These are phyloP conservation scores for Kazachstania psychrophila DNA, from an alignment of 805 yeast genomes.

Conservation along the genomic window DNA sequence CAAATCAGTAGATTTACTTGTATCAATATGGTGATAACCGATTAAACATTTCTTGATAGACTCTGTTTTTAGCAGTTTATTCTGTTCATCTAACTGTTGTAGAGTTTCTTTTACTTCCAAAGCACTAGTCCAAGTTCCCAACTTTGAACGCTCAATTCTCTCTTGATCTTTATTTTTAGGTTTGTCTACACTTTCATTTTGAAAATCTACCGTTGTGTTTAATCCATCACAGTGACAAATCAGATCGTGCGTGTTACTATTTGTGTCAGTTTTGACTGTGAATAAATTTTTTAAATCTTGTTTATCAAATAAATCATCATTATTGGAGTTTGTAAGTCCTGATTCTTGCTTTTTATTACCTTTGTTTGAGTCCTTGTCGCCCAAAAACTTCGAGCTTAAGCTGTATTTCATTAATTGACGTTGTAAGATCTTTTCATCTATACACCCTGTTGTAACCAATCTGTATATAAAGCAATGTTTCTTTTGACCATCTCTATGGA, in stretches of 20 bases:
- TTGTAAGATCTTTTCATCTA: conserved; percentile 90
- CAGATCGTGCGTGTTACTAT: conserved; percentile 70
- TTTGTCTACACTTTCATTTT: conserved; percentile 1
- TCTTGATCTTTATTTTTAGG: conserved; percentile 10
- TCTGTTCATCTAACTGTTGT: conserved; percentile 14
- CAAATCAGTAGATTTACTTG: conserved; percentile 20
- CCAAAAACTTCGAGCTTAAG: conserved; percentile 64
- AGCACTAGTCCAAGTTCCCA: conserved; percentile 48
- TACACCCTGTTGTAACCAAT: conserved; percentile 75
- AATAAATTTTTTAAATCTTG: conserved; percentile 70
- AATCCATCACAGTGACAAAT: conserved; percentile 55
- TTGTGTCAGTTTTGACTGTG: conserved; percentile 40
- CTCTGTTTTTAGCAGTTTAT: conserved; percentile 28
- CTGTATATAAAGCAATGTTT: conserved; percentile 74
- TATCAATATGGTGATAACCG: conserved; percentile 57
- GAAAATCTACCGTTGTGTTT: conserved; percentile 33
- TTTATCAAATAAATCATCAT: conserved; percentile 58
- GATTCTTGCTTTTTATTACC: conserved; percentile 24
- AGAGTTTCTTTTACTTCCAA: conserved; percentile 30
- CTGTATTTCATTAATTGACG: conserved; percentile 80
- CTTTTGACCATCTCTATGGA: conserved; percentile 88
- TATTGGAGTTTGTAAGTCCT: conserved; percentile 26
- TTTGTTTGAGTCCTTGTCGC: conserved; percentile 10
- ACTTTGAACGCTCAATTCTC: background rate
- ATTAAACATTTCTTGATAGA: conserved; percentile 49